Evolutionary conservation across 2,329 filamentous ascomycete genomes (phyloP).

Genomic region (Apiospora kogelbergensis): DNA sequence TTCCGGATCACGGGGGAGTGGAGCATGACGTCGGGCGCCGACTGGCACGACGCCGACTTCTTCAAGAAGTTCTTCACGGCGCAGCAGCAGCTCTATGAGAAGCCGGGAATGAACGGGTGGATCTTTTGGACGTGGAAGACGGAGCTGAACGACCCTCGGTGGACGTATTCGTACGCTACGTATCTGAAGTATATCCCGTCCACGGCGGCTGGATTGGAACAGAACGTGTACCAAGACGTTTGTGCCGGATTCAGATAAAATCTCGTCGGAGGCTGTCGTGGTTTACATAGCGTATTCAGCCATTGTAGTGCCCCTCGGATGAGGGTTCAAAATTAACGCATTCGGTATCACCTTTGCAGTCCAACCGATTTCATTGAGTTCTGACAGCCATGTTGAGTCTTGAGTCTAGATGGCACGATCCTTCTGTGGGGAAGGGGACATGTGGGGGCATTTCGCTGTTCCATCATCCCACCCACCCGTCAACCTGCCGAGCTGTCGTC

Average conservation of each 20-base stretch:
- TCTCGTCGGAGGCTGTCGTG: not conserved
- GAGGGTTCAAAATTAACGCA: too few species aligned
- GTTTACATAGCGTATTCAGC: too few species aligned
- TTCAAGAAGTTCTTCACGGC: conserved; percentile 49
- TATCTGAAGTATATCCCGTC: conserved; percentile 19
- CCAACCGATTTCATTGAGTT: too few species aligned
- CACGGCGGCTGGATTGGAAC: conserved; percentile 21
- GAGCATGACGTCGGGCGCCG: conserved; percentile 29
- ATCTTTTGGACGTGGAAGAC: conserved; percentile 57
- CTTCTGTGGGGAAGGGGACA: too few species aligned
- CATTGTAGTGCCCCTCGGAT: too few species aligned
- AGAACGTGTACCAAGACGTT: conserved; percentile 25
- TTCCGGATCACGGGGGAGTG: conserved; percentile 50
- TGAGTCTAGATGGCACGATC: too few species aligned
- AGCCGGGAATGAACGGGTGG: conserved; percentile 41
- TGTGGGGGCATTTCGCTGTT: too few species aligned
- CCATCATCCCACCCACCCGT: too few species aligned
- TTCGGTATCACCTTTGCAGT: too few species aligned
- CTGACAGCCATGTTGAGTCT: too few species aligned
- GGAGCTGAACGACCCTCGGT: conserved; percentile 39
- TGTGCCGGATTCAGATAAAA: conserved; percentile 19
- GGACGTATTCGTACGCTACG: conserved; percentile 22
- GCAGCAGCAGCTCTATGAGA: conserved; percentile 39
- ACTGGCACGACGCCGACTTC: conserved; percentile 32
- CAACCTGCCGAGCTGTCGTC: too few species aligned